Evolutionary conservation across 2,329 filamentous ascomycete species (phyloP).

Genomic region (Claviceps sorghi): DNA sequence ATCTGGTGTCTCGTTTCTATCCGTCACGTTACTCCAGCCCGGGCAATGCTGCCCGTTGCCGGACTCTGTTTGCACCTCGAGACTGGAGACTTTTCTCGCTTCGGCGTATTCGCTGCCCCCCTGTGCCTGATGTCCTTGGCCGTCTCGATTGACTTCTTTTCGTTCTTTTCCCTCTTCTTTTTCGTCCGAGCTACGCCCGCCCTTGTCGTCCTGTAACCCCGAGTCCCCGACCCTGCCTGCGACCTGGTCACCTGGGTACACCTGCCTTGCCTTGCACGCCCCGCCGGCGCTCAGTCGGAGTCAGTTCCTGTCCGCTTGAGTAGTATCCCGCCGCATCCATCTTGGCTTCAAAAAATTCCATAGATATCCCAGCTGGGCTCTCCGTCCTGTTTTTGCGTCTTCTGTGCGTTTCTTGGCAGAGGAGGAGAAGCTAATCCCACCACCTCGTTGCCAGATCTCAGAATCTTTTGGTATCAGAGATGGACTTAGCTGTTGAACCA

Average conservation of each 20-base stretch:
- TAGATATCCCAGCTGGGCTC: background rate
- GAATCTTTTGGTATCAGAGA: background rate
- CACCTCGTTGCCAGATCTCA: background rate
- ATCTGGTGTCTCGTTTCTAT: background rate
- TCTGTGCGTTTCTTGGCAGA: background rate
- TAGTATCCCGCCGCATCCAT: background rate
- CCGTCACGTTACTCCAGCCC: background rate
- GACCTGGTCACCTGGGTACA: too few relatives aligned
- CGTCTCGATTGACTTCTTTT: background rate
- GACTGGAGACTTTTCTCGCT: background rate
- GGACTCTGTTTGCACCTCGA: background rate
- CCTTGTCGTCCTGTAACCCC: background rate
- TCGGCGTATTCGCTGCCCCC: background rate
- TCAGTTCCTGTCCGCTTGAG: background rate
- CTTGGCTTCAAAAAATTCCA: background rate
- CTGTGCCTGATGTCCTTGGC: background rate
- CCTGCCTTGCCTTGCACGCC: background rate
- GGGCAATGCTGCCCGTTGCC: background rate
- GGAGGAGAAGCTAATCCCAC: background rate
- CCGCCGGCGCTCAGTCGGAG: background rate
- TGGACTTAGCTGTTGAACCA: constrained; percentile 3
- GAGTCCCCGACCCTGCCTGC: background rate
- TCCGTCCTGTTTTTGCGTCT: background rate
- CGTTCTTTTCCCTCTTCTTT: background rate
- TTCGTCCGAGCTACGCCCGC: background rate